Base-by-base conservation (phyloP, 2,329 filamentous ascomycete species). In the Aspergillus sp. region DNA sequence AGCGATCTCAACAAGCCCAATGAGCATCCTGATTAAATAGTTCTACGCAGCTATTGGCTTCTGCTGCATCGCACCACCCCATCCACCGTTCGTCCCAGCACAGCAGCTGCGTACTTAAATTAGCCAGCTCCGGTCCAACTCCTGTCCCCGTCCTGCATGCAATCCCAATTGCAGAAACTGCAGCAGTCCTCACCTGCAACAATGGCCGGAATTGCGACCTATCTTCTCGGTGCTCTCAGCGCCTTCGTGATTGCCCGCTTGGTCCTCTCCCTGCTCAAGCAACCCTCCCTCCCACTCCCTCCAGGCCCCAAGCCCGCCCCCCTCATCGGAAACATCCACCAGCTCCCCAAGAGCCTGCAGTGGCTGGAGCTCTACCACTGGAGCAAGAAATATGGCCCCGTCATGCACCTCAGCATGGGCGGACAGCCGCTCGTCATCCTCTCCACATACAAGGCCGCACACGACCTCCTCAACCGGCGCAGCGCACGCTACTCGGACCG, bases 301-400 rank as follows among this genome's bases (percentile, higher is more conserved):
- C 51, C 51, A 17, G 51, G 51, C 1, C 51, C 51, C n/a, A 45
- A 46, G 5, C 41, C 41, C 1, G 5, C 12, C 5, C 51, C 41
- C 7, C 7, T 53, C 13, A 45, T 53, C n/a, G 51, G 51, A 1
- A 53, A 53, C 30, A 45, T 53, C 41, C 51, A 45, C 51, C 51
- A 53, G 24, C 11, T 46, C 3, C 51, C 51, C 12, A 46, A 45
- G 12, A 22, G 22, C 12, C 41, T 37, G 7, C 27, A 37, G 12
- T 46, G 51, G 51, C 27, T 37, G 5, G 24, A 37, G 5, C 17
- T 45, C 1, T 37, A 46, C 15, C 41, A 46, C 27, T 45, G 24
- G 40, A 45, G 41, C 51, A 53, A 53, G 51, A 8, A 45, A 37
- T 46, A 53, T 17, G 51, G 51, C 3, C 51, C 51, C 5, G 20